A percentile compares a stretch with the other conserved stretches of the same genome.
phyloP scores from a whole-genome alignment of 108 stramenopile genomes.

The Cyclotella kingstonii region DNA sequence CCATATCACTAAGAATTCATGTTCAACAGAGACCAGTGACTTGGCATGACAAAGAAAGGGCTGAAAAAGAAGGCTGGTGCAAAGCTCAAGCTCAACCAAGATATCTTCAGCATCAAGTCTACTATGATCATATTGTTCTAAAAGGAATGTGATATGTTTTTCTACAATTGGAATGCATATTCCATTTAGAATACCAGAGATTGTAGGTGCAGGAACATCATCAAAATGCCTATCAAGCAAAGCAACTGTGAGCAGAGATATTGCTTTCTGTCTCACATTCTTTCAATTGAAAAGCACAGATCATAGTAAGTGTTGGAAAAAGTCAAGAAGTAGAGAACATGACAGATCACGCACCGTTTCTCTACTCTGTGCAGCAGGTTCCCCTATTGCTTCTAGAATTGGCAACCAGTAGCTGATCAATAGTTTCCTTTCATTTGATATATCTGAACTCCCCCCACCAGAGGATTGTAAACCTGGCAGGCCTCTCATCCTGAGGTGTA shows the following conservation, averaged over 20 bases:
- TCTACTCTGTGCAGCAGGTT: constrained; percentile 59
- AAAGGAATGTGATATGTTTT: constrained; percentile 53
- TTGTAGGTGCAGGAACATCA: constrained; percentile 38
- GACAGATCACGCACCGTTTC: constrained; percentile 55
- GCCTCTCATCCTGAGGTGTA: constrained; percentile 47
- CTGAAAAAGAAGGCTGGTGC: constrained; percentile 81
- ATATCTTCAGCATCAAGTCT: constrained; percentile 49
- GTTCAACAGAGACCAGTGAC: constrained; percentile 40
- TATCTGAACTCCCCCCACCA: constrained; percentile 1
- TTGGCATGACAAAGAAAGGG: constrained; percentile 78
- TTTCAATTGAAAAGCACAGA: constrained; percentile 20
- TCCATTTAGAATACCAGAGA: constrained; percentile 53
- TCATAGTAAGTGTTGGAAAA: background rate
- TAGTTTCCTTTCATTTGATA: constrained; percentile 21
- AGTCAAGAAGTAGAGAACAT: constrained; percentile 4
- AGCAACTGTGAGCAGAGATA: constrained; percentile 78
- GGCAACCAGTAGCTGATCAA: constrained; percentile 55
- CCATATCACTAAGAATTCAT: constrained; percentile 59
- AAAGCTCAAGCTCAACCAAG: constrained; percentile 77
- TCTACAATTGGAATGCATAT: constrained; percentile 74
- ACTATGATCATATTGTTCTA: constrained; percentile 20
- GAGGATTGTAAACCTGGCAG: constrained; percentile 6
- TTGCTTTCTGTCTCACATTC: constrained; percentile 78
- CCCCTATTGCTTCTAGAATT: constrained; percentile 61
- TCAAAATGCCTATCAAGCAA: constrained; percentile 70